Base-by-base conservation (phyloP, 1,139 yeast species). In the Candida labiduridarum region DNA sequence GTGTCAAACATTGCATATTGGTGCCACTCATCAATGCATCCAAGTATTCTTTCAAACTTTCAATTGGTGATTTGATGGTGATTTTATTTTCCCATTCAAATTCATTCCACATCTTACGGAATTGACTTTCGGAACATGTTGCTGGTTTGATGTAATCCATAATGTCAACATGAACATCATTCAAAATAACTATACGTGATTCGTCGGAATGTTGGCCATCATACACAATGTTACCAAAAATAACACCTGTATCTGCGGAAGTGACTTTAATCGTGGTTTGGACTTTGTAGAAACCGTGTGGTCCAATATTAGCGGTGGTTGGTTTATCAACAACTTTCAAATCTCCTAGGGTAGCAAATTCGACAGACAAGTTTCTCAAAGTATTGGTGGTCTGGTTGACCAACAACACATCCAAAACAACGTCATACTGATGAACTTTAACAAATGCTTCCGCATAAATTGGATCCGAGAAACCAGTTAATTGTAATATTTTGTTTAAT, bases 31-130 rank as follows among this genome's bases (percentile, higher is more conserved):
- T 77, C 62, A 95, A 75, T 61, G 82, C 86, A 52, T 85, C 87
- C 68, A 95, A 78, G 71, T 90, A 95, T 47, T 83, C 89, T 64
- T 86, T 87, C 64, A 95, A 79, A 1, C 92, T 74, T 41, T 81
- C 71, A 61, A 86, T 78, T 50, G 77, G 78, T 2, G 96, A 85
- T 61, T 88, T 86, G 65, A 95, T 89, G 55, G 94, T 89, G 63
- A 95, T 94, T 76, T 95, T 95, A 74, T 95, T 95, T 71, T 95
- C 99, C 99, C 99, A 95, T 73, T 95, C 99, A 67, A 95, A 95
- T 68, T 92, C 98, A 67, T 91, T 89, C 99, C 99, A 95, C 98
- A 92, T 92, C 62, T 85, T 83, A 63, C 99, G 89, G 89, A 95
- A 95, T 59, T 83, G 87, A 47, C 85, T 83, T 69, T 94, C 99